These are phyloP conservation scores for Cryomyces antarcticus DNA, from an alignment of 495 filamentous ascomycete species.

Conservation along the genomic window DNA sequence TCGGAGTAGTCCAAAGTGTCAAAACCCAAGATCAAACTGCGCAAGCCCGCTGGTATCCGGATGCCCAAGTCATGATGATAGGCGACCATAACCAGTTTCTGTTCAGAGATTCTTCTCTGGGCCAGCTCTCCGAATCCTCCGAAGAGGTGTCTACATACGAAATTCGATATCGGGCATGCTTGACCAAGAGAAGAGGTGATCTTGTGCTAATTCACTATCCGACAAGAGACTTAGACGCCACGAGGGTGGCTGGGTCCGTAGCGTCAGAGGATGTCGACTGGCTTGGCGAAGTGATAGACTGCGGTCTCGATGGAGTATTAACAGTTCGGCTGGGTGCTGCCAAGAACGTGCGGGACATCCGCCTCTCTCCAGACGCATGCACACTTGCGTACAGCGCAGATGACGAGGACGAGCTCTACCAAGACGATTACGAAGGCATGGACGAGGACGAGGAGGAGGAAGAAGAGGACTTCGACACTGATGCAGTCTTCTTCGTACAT, in stretches of 20 bases:
- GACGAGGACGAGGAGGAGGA: neutral
- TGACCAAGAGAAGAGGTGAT: conserved; percentile 26
- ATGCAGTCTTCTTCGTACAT: neutral
- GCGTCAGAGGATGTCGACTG: conserved; percentile 19
- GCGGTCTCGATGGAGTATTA: conserved; percentile 30
- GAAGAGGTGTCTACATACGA: conserved; percentile 41
- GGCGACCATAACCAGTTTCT: conserved; percentile 13
- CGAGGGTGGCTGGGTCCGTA: too few relatives aligned
- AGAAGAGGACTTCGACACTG: conserved; percentile 2
- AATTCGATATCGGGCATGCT: conserved; percentile 21
- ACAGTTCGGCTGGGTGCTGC: conserved; percentile 31
- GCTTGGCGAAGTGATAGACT: conserved; percentile 35
- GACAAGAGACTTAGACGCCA: neutral
- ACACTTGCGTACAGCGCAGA: conserved; percentile 13
- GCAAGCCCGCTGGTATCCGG: conserved; percentile 31
- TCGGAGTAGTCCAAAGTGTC: conserved; percentile 40
- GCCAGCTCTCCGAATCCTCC: conserved; percentile 19
- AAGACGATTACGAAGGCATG: conserved; percentile 2
- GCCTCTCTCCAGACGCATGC: conserved; percentile 10
- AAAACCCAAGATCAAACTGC: conserved; percentile 32
- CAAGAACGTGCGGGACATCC: conserved; percentile 1
- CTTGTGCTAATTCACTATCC: conserved; percentile 24
- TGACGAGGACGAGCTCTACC: conserved; percentile 16
- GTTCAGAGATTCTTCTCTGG: conserved; percentile 20
- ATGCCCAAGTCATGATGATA: conserved; percentile 17